Base-by-base conservation (phyloP, 2,329 filamentous ascomycete genomes). In the Paracoccidioides lutzii region DNA sequence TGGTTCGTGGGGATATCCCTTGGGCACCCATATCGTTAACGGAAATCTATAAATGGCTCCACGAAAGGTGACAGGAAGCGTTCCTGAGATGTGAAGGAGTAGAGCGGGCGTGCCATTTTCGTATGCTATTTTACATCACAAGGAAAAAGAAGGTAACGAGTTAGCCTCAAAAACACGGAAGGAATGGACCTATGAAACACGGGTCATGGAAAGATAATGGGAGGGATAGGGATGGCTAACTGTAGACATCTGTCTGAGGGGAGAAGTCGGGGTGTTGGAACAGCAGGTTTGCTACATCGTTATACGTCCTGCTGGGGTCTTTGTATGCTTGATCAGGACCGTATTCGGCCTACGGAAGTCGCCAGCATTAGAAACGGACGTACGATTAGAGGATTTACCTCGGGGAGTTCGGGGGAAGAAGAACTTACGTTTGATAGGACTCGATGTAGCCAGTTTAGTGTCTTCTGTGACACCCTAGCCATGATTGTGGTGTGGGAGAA, bases 371-470 rank as follows among this genome's bases (percentile, higher is more conserved):
- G 22, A 22, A 22, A 14, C 10, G 43, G 42, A 28, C 3, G n/a
- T 52, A 43, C 44, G 56, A 56, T 59, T 38, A 59, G 57, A 45
- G 60, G 55, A 51, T 37, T 15, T 41, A 9, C 46, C 30, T 52
- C 40, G 14, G 59, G 32, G 57, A 49, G 35, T 14, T 7, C 22
- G 15, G 32, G 63, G 49, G 40, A 41, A 12, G n/a, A 22, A 33
- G 38, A 30, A 51, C 62, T 45, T 74, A 89, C 87, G 65, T 83
- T 88, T 44, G 85, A 88, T 57, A 97, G 75, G 55, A 95, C 85
- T 73, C 88, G 93, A 74, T 95, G 95, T 5, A 97, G 83, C 91
- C 91, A 97, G 74, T 90, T 90, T 66, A 97, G 78, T 59, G 94
- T 85, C 74, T 90, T 87, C 72, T 95, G 90, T 65, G 88, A 86